These are phyloP conservation scores for Alternaria hordeiaustralica DNA, from an alignment of 2,329 filamentous ascomycete species.

Conservation along the genomic window DNA sequence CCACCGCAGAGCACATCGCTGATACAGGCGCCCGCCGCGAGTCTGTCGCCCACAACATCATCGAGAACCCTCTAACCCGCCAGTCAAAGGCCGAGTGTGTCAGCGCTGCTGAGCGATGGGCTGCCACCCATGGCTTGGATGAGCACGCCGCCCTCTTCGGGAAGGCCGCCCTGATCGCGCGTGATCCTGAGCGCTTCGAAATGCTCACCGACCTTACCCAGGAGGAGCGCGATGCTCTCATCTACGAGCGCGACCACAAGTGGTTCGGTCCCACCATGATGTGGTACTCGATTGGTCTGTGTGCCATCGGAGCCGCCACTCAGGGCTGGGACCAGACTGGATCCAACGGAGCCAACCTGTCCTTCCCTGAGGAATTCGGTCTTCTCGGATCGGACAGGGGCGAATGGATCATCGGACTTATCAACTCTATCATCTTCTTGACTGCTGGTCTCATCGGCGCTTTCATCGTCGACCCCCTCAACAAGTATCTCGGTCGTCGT, in stretches of 20 bases:
- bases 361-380: constrained; percentile 63
- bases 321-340: constrained; percentile 71
- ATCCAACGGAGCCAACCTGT: constrained; percentile 62
- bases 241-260: constrained; percentile 69
- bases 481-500: constrained; percentile 46
- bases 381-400: constrained; percentile 45
- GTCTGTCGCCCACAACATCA: constrained; percentile 55
- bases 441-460: constrained; percentile 45
- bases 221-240: constrained; percentile 65
- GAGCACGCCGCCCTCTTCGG: constrained; percentile 66
- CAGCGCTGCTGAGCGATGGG: constrained; percentile 66
- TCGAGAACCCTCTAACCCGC: constrained; percentile 47
- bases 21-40: constrained; percentile 38
- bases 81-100: constrained; percentile 60
- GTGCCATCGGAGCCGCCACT: constrained; percentile 73
- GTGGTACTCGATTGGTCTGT: constrained; percentile 71
- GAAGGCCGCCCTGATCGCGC: constrained; percentile 76
- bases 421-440: constrained; percentile 50
- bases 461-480: constrained; percentile 43
- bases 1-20: constrained; percentile 7
- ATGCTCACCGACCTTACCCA: constrained; percentile 66
- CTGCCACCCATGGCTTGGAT: constrained; percentile 63
- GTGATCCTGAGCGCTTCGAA: constrained; percentile 70
- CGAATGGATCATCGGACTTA: constrained; percentile 43
- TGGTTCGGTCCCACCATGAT: constrained; percentile 65